Conservation (phyloP, 2,329 filamentous ascomycete genomes). For the Pseudofabraea citricarpa region DNA sequence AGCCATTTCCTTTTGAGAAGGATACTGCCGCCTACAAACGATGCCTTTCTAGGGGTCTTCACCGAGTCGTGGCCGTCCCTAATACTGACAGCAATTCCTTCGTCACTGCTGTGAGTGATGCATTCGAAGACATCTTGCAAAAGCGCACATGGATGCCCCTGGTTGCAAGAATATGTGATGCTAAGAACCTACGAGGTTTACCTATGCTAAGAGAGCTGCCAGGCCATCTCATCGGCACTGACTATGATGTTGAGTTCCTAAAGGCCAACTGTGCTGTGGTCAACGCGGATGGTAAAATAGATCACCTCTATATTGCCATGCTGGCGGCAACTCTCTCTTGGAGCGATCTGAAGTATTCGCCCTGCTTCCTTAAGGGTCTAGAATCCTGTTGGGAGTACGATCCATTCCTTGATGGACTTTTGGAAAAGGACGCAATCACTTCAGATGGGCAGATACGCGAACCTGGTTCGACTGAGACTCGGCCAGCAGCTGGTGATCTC, state of each 20-base stretch:
- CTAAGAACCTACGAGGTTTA: constrained; percentile 46
- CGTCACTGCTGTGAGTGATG: constrained; percentile 39
- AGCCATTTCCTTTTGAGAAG: constrained; percentile 57
- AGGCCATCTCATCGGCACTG: constrained; percentile 32
- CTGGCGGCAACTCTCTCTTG: constrained; percentile 49
- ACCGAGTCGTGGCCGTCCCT: constrained; percentile 50
- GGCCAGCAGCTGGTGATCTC: constrained; percentile 43
- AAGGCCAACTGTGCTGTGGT: constrained; percentile 50
- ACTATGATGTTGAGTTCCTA: constrained; percentile 48
- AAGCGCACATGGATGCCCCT: constrained; percentile 52
- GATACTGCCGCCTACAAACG: constrained; percentile 57
- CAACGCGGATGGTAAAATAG: constrained; percentile 48
- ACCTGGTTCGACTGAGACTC: constrained; percentile 4
- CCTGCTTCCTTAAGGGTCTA: constrained; percentile 45
- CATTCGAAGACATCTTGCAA: constrained; percentile 45
- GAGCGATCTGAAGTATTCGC: constrained; percentile 40
- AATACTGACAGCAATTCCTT: constrained; percentile 46
- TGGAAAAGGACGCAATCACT: constrained; percentile 18
- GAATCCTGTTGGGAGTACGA: constrained; percentile 52
- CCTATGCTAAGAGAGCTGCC: constrained; percentile 55
- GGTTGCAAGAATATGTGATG: constrained; percentile 54
- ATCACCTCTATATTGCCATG: constrained; percentile 58
- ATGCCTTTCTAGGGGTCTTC: constrained; percentile 54
- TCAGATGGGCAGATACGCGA: constrained; percentile 6
- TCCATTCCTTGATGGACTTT: constrained; percentile 38